Base-by-base conservation (phyloP, 2,329 filamentous ascomycete species). In the Stenocarpella maydis region DNA sequence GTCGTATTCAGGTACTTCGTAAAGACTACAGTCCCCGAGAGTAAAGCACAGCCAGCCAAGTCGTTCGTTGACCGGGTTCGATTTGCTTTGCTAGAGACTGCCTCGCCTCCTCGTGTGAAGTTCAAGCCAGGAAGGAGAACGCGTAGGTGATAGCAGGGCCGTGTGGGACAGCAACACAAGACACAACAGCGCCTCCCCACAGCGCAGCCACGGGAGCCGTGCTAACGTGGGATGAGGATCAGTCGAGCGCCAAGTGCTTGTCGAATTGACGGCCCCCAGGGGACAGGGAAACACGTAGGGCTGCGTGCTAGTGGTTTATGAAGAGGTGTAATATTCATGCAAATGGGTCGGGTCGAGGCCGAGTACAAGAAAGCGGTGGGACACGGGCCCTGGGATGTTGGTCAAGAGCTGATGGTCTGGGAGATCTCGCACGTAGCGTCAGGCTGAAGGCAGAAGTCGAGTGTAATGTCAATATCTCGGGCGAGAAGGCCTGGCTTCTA, bases 1-100 rank as follows among this genome's bases (percentile, higher is more conserved):
- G 73, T 73, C 58, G 67, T 50, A 70, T 60, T 28, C 66, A 43
- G 49, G 45, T 58, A 49, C 43, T 50, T 63, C 64, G 65, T 64
- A 58, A 49, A 28, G 66, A 28, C 28, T 63, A 34, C 41, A 63
- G 52, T 31, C 28, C 34, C 41, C 55, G 50, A 14, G 43, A 21
- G 53, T 45, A 24, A 28, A 39, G 54, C 31, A 64, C 61, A 65
- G 50, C 58, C 65, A 68, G 34, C 41, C 68, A 45, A 54, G 28
- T 39, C 31, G 47, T 61, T 15, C 53, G 52, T 43, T 64, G 43
- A 37, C 50, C 31, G 28, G 15, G 19, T 21, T 26, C 64, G 55
- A 21, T 63, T 45, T 41, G n/a, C 14, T 41, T 26, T 69, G 39
- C 47, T 43, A 54, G 28, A 43, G 53, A 21, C 53, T 69, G 45